phyloP scores from a whole-genome alignment of 306 rosid species.

The Sophora flavescens region DNA sequence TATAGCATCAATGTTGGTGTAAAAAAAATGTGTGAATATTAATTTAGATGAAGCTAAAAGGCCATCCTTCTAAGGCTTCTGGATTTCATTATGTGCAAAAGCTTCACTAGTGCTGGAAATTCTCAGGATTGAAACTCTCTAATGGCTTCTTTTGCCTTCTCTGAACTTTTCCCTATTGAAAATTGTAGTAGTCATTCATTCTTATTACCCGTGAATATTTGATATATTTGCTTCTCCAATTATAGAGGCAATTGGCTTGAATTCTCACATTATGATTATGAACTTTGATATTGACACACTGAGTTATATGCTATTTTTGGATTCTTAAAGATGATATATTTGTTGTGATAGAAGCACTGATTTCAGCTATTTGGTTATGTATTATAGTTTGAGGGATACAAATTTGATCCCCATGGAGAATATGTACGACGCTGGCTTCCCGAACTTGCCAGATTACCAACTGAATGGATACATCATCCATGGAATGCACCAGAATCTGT shows the following conservation, averaged over 20 bases:
- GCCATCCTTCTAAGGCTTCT: not conserved
- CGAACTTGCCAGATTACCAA: constrained; percentile 87
- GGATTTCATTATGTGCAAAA: not conserved
- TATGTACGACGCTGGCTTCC: constrained; percentile 97
- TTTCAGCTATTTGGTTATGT: constrained; percentile 46
- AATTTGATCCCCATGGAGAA: constrained; percentile 86
- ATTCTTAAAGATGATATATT: constrained; percentile 41
- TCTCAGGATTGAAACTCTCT: not conserved
- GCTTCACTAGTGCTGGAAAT: not conserved
- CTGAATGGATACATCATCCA: constrained; percentile 98
- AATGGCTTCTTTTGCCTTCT: constrained; percentile 6
- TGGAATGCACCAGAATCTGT: constrained; percentile 93
- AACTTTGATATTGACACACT: constrained; percentile 25
- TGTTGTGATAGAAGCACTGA: constrained; percentile 35
- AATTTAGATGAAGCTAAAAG: not conserved
- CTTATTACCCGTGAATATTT: not conserved
- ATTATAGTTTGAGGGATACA: constrained; percentile 90
- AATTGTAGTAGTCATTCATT: constrained; percentile 17
- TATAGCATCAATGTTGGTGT: not conserved
- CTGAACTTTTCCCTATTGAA: not conserved
- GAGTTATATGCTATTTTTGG: constrained; percentile 23
- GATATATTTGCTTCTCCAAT: constrained; percentile 4
- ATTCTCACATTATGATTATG: constrained; percentile 8
- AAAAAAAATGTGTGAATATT: not conserved
- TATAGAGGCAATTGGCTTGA: not conserved